phyloP scores from a whole-genome alignment of 208 protist genomes.

The Crithidia mellificae region DNA sequence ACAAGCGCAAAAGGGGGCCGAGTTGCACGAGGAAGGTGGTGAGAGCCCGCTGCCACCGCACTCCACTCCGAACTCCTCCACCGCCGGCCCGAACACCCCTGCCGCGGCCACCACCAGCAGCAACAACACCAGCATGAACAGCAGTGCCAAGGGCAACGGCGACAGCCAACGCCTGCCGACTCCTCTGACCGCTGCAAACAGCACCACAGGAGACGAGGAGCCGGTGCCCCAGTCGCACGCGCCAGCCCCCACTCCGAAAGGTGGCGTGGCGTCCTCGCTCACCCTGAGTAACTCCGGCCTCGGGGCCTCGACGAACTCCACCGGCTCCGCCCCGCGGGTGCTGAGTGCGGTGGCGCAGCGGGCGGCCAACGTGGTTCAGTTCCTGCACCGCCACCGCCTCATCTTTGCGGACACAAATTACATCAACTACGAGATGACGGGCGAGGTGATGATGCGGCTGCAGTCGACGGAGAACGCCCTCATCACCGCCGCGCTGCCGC shows the following conservation, averaged over 20 bases:
- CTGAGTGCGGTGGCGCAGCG: slow-evolving; percentile 27
- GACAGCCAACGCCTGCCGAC: neutral
- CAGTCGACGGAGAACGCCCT: slow-evolving; percentile 18
- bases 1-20: neutral
- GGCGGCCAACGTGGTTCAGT: slow-evolving; percentile 32
- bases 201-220: slow-evolving; percentile 9
- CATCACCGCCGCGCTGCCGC: slow-evolving; percentile 18
- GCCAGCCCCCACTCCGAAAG: slow-evolving; percentile 2
- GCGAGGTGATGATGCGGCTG: slow-evolving; percentile 38
- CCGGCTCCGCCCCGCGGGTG: slow-evolving; percentile 8
- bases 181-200: too few relatives aligned
- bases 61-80: neutral
- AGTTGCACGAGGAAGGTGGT: slow-evolving; percentile 15
- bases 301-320: neutral
- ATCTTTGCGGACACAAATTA: slow-evolving; percentile 62
- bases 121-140: neutral
- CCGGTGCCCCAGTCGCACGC: neutral
- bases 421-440: slow-evolving; percentile 53
- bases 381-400: slow-evolving; percentile 52
- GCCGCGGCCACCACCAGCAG: neutral
- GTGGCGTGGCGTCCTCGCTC: neutral
- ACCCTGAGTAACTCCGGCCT: slow-evolving; percentile 1
- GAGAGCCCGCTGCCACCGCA: slow-evolving; percentile 18
- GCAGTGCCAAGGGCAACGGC: neutral
- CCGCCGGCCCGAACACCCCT: neutral